A percentile compares a stretch with the other conserved stretches of the same genome.
Conservation (phyloP, 2,329 filamentous ascomycete species). For the Dactylellina cionopaga region DNA sequence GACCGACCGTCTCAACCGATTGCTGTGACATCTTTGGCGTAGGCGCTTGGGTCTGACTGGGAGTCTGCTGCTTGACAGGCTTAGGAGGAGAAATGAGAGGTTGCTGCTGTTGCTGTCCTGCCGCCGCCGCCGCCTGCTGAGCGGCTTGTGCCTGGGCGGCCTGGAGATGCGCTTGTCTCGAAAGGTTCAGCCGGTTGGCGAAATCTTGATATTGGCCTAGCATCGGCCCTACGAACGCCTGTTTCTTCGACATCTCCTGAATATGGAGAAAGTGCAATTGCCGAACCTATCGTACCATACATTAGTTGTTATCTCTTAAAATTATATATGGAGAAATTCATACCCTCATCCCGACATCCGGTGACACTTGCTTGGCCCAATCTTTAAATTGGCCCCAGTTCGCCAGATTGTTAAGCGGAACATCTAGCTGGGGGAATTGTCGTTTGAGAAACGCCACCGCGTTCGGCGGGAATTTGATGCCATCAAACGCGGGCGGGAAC, state of each 20-base stretch:
- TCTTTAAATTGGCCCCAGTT: constrained; percentile 41
- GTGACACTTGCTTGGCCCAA: constrained; percentile 33
- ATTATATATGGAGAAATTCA: background rate
- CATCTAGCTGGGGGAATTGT: constrained; percentile 13
- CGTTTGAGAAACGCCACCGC: constrained; percentile 33
- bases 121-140: constrained; percentile 1
- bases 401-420: constrained; percentile 15
- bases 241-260: constrained; percentile 38
- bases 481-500: constrained; percentile 29
- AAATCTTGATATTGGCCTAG: constrained; percentile 38
- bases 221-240: constrained; percentile 19
- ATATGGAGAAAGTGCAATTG: constrained; percentile 48
- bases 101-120: constrained; percentile 12
- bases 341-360: constrained; percentile 28
- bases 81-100: constrained; percentile 39
- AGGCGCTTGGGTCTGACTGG: constrained; percentile 22
- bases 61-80: constrained; percentile 30
- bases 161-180: constrained; percentile 29
- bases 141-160: constrained; percentile 22
- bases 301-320: background rate
- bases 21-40: constrained; percentile 49
- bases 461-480: constrained; percentile 32
- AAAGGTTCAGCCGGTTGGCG: background rate
- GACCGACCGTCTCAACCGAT: constrained; percentile 17
- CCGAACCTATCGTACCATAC: constrained; percentile 20